Conservation (phyloP, 2,329 filamentous ascomycete genomes). For the Trichophyton benhamiae region DNA sequence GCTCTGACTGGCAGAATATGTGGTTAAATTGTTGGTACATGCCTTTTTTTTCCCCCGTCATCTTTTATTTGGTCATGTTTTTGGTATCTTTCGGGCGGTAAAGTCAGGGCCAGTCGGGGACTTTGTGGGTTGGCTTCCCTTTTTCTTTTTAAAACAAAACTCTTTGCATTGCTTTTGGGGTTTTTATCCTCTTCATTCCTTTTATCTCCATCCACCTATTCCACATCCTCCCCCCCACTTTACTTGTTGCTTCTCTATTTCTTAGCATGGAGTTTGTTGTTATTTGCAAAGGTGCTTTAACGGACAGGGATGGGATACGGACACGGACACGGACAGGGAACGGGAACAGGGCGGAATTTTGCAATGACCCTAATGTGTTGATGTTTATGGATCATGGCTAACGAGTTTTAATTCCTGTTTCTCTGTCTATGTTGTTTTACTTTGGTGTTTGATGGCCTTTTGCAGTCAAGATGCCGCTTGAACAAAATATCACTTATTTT, state of each 20-base stretch:
- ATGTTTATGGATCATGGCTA: constrained; percentile 4
- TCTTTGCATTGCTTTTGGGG: constrained; percentile 17
- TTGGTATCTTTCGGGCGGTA: constrained; percentile 8
- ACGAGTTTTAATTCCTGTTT: constrained; percentile 4
- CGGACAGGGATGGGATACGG: not conserved
- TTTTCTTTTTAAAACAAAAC: not conserved
- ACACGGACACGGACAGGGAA: constrained; percentile 1
- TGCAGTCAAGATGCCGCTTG: not conserved
- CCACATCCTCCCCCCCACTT: constrained; percentile 9
- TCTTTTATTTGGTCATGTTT: constrained; percentile 19
- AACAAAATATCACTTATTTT: not conserved
- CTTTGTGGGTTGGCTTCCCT: not conserved
- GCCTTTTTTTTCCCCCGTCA: constrained; percentile 14
- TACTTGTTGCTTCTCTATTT: not conserved
- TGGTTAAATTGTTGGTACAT: constrained; percentile 14
- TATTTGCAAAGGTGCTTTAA: constrained; percentile 5
- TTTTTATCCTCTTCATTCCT: constrained; percentile 8
- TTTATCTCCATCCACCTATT: not conserved
- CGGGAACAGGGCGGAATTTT: not conserved
- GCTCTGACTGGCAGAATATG: constrained; percentile 9
- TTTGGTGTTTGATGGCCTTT: not conserved
- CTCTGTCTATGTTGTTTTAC: constrained; percentile 1
- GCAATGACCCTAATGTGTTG: constrained; percentile 4
- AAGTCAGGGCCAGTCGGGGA: not conserved
- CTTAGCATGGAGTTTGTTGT: not conserved